These are phyloP conservation scores for Amanita pseudoporphyria DNA, from an alignment of 768 basidiomycete genomes.

Conservation along the genomic window DNA sequence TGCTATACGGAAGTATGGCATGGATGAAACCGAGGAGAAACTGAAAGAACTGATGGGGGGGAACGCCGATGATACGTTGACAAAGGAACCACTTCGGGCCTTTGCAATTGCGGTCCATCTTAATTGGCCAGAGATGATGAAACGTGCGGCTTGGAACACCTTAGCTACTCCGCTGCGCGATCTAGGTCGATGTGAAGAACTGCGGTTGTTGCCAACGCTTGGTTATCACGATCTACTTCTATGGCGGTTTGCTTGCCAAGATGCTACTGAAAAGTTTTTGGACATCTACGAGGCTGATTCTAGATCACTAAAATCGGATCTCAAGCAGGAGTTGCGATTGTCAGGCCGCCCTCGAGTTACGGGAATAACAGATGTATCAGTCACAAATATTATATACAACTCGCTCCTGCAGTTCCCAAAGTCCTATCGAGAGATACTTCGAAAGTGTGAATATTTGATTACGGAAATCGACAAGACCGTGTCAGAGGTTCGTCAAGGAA, in stretches of 20 bases:
- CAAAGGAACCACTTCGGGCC: neutral
- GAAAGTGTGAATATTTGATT: too few relatives aligned
- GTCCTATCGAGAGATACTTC: too few relatives aligned
- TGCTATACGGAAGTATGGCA: constrained; percentile 2
- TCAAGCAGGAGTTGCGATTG: too few relatives aligned
- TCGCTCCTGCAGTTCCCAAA: too few relatives aligned
- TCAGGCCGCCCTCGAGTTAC: too few relatives aligned
- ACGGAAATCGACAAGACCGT: too few relatives aligned
- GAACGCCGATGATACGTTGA: constrained; percentile 7
- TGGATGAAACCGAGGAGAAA: neutral
- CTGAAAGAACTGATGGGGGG: neutral
- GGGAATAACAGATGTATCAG: too few relatives aligned
- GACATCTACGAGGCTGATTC: too few relatives aligned
- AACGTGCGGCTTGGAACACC: neutral
- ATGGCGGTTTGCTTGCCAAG: constrained; percentile 13
- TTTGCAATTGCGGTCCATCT: constrained; percentile 1
- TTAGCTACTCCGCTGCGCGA: neutral
- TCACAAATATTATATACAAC: too few relatives aligned
- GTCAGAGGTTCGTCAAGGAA: too few relatives aligned
- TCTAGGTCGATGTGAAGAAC: neutral
- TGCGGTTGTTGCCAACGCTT: neutral
- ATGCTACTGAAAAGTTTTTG: neutral
- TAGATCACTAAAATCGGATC: too few relatives aligned
- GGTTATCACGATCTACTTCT: constrained; percentile 20
- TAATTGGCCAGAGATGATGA: neutral